phyloP scores from a whole-genome alignment of 176 grass and related monocot species.

The Rhipidocladum racemiflorum region DNA sequence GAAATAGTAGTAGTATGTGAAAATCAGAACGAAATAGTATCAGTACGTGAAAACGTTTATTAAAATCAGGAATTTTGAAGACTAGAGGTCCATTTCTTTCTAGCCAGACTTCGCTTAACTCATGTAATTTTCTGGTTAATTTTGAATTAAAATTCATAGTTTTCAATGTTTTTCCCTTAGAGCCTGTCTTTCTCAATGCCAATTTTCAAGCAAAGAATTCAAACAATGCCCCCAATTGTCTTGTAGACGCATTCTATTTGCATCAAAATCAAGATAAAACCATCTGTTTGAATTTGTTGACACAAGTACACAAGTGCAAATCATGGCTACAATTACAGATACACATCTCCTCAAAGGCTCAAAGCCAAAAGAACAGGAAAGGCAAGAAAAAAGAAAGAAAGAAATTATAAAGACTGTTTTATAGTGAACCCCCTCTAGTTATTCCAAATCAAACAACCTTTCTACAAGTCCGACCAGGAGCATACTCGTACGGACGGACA shows the following conservation, averaged over 20 bases:
- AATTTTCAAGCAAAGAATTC: not conserved
- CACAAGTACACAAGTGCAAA: not conserved
- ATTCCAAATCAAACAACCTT: not conserved
- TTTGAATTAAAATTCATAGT: not conserved
- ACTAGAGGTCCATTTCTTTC: no score
- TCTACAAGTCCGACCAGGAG: slow-evolving; percentile 31
- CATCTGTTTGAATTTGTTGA: not conserved
- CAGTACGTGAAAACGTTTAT: no score
- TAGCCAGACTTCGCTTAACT: no score
- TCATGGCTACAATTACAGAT: not conserved
- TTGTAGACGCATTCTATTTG: not conserved
- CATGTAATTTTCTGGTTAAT: not conserved
- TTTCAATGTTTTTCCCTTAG: not conserved
- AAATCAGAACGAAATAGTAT: no score
- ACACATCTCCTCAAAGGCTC: not conserved
- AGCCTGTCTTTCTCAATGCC: not conserved
- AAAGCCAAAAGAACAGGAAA: not conserved
- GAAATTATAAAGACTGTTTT: not conserved
- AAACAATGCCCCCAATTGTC: not conserved
- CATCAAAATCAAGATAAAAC: not conserved
- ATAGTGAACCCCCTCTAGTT: not conserved
- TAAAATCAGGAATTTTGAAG: no score
- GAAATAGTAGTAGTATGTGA: not conserved
- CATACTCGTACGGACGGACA: slow-evolving; percentile 19
- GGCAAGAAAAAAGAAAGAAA: not conserved